Evolutionary conservation across 2,329 filamentous ascomycete genomes (phyloP).

Genomic region (Cercospora zeae-maydis): DNA sequence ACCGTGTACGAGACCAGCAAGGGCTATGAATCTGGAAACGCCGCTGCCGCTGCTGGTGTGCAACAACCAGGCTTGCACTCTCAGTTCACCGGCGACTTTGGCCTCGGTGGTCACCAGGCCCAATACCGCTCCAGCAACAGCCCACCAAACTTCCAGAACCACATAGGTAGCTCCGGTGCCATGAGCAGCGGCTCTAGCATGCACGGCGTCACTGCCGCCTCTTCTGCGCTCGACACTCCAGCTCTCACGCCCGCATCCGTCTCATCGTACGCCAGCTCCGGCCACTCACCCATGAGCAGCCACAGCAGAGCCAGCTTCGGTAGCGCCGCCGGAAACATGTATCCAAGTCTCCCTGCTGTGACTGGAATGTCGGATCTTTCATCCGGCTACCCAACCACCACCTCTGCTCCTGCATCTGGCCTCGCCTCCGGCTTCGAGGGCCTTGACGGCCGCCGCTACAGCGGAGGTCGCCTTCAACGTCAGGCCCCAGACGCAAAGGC

Average conservation of each 20-base stretch:
- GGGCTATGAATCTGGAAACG: constrained; percentile 73
- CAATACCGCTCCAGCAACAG: constrained; percentile 56
- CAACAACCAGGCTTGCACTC: constrained; percentile 71
- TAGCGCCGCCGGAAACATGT: constrained; percentile 56
- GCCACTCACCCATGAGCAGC: constrained; percentile 72
- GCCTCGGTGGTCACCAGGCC: constrained; percentile 48
- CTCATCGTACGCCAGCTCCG: constrained; percentile 68
- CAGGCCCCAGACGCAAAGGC: constrained; percentile 45
- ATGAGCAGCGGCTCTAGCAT: constrained; percentile 41
- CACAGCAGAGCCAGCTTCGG: constrained; percentile 56
- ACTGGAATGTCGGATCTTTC: constrained; percentile 60
- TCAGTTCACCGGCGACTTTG: constrained; percentile 39
- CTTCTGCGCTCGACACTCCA: constrained; percentile 60
- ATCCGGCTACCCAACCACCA: constrained; percentile 59
- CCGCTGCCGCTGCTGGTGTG: constrained; percentile 73
- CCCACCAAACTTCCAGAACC: constrained; percentile 43
- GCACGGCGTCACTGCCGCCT: constrained; percentile 40
- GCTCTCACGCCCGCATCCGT: constrained; percentile 72
- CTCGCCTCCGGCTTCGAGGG: constrained; percentile 62
- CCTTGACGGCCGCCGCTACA: constrained; percentile 59
- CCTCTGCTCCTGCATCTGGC: constrained; percentile 64
- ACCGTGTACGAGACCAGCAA: constrained; percentile 88
- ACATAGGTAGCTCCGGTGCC: constrained; percentile 29
- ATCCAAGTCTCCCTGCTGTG: constrained; percentile 71
- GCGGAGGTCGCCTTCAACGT: constrained; percentile 58